Conservation (phyloP, 306 rosid species). For the Cicer judaicum region DNA sequence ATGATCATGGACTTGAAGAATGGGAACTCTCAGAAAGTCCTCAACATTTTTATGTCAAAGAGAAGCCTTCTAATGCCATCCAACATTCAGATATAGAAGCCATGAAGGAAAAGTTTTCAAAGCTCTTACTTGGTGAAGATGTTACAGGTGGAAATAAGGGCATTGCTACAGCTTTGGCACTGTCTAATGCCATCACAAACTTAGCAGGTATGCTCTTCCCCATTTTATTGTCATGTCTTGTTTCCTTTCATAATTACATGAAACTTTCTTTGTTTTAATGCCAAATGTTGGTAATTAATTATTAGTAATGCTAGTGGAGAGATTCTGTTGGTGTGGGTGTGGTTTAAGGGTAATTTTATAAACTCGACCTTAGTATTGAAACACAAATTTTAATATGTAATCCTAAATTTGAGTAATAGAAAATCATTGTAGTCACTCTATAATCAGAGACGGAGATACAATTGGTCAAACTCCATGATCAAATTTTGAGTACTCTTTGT, state of each 20-base stretch:
- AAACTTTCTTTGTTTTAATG: neutral
- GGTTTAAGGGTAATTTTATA: no score
- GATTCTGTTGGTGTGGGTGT: no score
- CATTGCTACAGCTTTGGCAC: constrained; percentile 70
- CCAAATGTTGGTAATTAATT: neutral
- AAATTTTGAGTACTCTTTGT: no score
- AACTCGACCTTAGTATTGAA: no score
- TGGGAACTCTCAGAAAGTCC: constrained; percentile 76
- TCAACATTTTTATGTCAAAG: constrained; percentile 60
- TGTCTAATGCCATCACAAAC: constrained; percentile 84
- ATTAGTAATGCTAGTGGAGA: neutral
- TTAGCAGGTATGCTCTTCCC: constrained; percentile 70
- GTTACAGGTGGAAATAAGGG: constrained; percentile 86
- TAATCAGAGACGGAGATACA: no score
- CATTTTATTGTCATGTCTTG: neutral
- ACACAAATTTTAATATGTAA: no score
- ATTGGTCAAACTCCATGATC: no score
- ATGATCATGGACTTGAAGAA: constrained; percentile 66
- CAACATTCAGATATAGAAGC: constrained; percentile 69
- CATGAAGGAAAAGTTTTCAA: constrained; percentile 87
- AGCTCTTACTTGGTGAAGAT: constrained; percentile 88
- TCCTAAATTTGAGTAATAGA: no score
- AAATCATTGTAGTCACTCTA: no score
- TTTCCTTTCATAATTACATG: constrained; percentile 13
- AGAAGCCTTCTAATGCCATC: constrained; percentile 59